Base-by-base conservation (phyloP, 1,284 basidiomycete genomes). In the Irpex sp. region DNA sequence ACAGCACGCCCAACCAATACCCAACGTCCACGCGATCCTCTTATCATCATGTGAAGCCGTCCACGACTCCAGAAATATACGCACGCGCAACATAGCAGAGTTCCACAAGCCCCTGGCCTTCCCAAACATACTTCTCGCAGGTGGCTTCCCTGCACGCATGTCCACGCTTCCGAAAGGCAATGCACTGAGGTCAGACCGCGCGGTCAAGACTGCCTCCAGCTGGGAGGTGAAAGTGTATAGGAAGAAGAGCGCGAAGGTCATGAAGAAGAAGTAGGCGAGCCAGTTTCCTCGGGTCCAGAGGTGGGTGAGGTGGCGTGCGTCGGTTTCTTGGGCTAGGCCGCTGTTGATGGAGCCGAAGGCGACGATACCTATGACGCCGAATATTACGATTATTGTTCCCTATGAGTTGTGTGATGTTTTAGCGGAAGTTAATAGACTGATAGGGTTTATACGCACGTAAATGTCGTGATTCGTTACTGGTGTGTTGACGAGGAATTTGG, bases 1-100 rank as follows among this genome's bases (percentile, higher is more conserved):
- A 60, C 88, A 88, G 63, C 93, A 94, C 1, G 93, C 91, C 95
- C 95, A 98, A 0, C 89, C 90, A 58, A 97, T 92, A 5, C 95
- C 95, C 55, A 95, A 82, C 13, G 93, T 88, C 91, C 94, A 97
- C 3, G 88, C 88, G 55, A 97, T 79, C 54, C 89, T 86, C 68
- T 85, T 89, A 70, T 97, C 95, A 67, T 91, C 88, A 65, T 92
- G 89, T 4, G 88, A 80, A 19, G 84, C 86, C 2, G 89, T 90
- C 88, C 93, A 91, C 0, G 74, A 68, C 71, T 96, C 94, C 55
- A 97, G 75, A 68, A 79, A 79, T 61, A 83, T 81, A 46, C 86
- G 83, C 17, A 90, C 71, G 75, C 81, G 81, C 36, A 74, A 71
- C 74, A 92, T 85, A 8, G 79, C 63, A 9, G 70, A 70, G 6